Evolutionary conservation across 2,329 filamentous ascomycete species (phyloP).

Genomic region (Fusarium solani-melongenae): DNA sequence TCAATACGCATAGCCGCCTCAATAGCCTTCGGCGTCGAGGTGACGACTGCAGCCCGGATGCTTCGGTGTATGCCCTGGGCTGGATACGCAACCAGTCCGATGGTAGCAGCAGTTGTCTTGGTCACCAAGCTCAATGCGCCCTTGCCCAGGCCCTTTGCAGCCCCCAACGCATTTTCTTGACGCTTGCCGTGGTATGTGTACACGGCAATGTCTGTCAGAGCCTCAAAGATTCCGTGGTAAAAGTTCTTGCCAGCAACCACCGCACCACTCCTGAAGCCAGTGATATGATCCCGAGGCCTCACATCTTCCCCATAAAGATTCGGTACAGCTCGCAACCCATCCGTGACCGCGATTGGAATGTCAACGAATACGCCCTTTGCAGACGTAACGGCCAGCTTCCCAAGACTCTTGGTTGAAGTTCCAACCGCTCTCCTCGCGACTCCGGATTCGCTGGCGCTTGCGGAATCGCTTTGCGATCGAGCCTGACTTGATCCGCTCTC

Average conservation of each 20-base stretch:
- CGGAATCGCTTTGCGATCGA: not conserved
- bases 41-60: not conserved
- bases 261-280: not conserved
- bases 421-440: not conserved
- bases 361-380: not conserved
- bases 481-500: not conserved
- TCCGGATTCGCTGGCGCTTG: not conserved
- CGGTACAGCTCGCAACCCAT: not conserved
- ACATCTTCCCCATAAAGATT: not conserved
- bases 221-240: constrained; percentile 2
- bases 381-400: not conserved
- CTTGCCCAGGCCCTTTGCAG: not conserved
- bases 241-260: constrained; percentile 3
- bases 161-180: not conserved
- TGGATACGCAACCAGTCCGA: not conserved
- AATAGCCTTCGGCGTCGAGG: not conserved
- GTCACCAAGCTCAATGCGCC: not conserved
- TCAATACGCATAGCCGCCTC: not conserved
- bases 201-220: not conserved
- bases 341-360: not conserved
- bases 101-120: not conserved
- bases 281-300: not conserved
- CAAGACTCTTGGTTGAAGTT: not conserved
- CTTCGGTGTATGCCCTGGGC: not conserved
- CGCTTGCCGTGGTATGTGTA: constrained; percentile 3